Conservation (phyloP, 2,329 filamentous ascomycete genomes). For the Emmonsiellopsis sp. region DNA sequence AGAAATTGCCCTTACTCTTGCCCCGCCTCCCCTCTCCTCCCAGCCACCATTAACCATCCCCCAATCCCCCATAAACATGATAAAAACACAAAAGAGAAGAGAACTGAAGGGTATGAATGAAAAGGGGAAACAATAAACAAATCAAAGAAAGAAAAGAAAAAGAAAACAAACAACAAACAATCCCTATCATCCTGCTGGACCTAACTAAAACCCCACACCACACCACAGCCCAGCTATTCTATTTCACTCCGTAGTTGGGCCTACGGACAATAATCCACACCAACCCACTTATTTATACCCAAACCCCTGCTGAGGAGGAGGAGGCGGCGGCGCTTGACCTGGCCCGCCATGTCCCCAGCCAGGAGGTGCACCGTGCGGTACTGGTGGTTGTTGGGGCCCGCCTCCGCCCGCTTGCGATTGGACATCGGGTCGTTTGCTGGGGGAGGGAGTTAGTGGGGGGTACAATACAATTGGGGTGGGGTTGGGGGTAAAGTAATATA, state of each 20-base stretch:
- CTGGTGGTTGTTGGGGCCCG: not conserved
- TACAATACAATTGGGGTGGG: not conserved
- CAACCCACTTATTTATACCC: conserved; percentile 1
- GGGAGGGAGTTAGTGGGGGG: not conserved
- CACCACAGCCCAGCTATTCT: no score
- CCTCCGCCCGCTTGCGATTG: conserved; percentile 11
- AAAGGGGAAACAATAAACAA: not conserved
- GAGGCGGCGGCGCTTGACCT: not conserved
- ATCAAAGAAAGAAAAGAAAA: not conserved
- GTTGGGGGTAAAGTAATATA: not conserved
- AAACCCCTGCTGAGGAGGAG: not conserved
- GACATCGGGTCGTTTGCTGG: conserved; percentile 13
- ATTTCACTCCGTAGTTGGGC: no score
- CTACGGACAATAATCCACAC: not conserved
- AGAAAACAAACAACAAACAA: not conserved
- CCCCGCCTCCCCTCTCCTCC: no score
- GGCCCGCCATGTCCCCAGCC: not conserved
- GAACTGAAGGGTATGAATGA: not conserved
- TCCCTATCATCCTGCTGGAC: not conserved
- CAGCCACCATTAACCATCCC: no score
- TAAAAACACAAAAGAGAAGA: not conserved
- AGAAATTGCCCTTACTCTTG: no score
- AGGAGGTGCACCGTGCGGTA: not conserved
- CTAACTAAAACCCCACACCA: no score
- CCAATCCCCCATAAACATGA: no score